Conservation (phyloP, 768 basidiomycete species). For the Mycena polygramma region DNA sequence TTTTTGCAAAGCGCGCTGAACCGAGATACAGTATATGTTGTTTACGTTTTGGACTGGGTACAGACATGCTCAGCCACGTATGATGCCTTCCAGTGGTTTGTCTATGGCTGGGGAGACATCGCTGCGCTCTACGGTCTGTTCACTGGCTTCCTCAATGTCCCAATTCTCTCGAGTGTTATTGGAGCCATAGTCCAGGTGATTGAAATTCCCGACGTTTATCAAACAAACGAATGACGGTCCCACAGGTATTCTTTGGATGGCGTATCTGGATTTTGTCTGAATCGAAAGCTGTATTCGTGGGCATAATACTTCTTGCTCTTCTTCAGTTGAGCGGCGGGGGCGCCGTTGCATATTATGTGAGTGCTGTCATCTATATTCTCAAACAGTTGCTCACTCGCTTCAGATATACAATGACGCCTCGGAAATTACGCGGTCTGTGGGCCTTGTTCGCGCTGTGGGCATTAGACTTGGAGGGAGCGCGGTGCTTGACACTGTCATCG, state of each 20-base stretch:
- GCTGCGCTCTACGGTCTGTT: constrained; percentile 24
- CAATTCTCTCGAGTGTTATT: constrained; percentile 35
- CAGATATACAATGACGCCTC: not conserved
- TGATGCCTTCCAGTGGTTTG: constrained; percentile 41
- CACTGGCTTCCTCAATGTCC: constrained; percentile 36
- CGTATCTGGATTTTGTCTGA: constrained; percentile 34
- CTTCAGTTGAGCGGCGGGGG: constrained; percentile 33
- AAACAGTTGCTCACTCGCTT: not conserved
- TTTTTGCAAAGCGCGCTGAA: not conserved
- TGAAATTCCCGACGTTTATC: not conserved
- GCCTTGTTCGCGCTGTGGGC: not conserved
- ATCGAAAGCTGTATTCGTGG: constrained; percentile 14
- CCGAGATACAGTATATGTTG: constrained; percentile 30
- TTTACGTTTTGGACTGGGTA: constrained; percentile 39
- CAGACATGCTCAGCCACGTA: constrained; percentile 40
- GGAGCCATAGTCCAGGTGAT: constrained; percentile 37
- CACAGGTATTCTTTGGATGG: constrained; percentile 40
- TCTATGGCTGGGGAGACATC: constrained; percentile 37
- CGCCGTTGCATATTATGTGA: constrained; percentile 32
- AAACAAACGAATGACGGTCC: too few species aligned
- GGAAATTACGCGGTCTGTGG: not conserved
- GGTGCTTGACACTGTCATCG: not conserved
- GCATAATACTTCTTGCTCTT: constrained; percentile 30
- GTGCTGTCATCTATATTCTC: not conserved
- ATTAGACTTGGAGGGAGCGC: not conserved